A percentile compares a stretch with the other conserved stretches of the same genome.
Evolutionary conservation across 2,329 filamentous ascomycete species (phyloP).

Genomic region (Parascedosporium putredinis): DNA sequence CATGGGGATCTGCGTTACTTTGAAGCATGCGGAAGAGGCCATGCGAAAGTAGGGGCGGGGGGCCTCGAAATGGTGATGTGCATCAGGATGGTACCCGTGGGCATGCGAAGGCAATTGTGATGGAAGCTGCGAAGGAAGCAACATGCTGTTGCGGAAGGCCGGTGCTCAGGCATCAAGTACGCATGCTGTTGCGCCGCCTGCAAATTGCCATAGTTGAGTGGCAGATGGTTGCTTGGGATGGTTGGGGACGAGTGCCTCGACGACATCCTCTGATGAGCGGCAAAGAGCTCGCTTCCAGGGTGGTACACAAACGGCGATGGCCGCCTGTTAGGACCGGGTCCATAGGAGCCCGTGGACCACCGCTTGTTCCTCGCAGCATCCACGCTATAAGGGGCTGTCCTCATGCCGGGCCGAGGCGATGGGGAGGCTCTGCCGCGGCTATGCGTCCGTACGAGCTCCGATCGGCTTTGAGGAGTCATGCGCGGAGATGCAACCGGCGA

Average conservation of each 20-base stretch:
- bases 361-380: conserved; percentile 59
- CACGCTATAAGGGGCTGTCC: conserved; percentile 61
- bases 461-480: conserved; percentile 49
- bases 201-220: conserved; percentile 44
- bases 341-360: conserved; percentile 70
- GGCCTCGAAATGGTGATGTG: conserved; percentile 43
- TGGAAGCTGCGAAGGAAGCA: conserved; percentile 37
- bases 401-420: conserved; percentile 56
- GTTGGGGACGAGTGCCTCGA: conserved; percentile 42
- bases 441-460: conserved; percentile 51
- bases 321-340: conserved; percentile 42
- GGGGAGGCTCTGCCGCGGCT: conserved; percentile 63
- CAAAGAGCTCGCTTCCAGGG: conserved; percentile 48
- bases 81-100: conserved; percentile 34
- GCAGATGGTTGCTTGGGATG: conserved; percentile 34
- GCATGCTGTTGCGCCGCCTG: conserved; percentile 45
- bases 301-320: conserved; percentile 54
- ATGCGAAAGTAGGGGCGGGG: conserved; percentile 58
- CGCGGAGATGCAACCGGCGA: conserved; percentile 64
- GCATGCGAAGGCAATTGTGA: conserved; percentile 44
- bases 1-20: conserved; percentile 61
- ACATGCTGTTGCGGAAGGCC: conserved; percentile 47
- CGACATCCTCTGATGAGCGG: conserved; percentile 44
- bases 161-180: conserved; percentile 43
- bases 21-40: conserved; percentile 64